Evolutionary conservation across 441 rosid species (phyloP).

Genomic region (Viola pubescens): DNA sequence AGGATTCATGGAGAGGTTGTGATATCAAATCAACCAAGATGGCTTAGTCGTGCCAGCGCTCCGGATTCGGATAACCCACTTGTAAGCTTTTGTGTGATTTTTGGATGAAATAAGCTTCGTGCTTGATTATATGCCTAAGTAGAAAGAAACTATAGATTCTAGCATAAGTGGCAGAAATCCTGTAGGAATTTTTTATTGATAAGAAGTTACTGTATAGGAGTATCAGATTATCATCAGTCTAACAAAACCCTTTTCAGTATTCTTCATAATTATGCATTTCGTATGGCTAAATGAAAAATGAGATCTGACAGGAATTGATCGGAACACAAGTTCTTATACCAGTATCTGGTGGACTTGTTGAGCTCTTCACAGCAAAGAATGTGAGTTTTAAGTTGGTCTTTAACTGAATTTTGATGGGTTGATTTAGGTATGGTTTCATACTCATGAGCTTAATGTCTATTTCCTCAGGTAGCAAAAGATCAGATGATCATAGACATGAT

Average conservation of each 20-base stretch:
- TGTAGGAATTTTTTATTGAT: no score
- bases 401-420: neutral
- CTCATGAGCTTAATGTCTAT: conserved; percentile 5
- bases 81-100: conserved; percentile 28
- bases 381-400: conserved; percentile 33
- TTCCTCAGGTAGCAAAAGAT: conserved; percentile 51
- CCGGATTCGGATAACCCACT: conserved; percentile 26
- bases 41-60: conserved; percentile 34
- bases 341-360: conserved; percentile 59
- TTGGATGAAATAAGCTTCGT: neutral
- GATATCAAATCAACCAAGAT: conserved; percentile 42
- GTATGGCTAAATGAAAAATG: neutral
- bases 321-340: conserved; percentile 72
- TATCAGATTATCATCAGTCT: neutral
- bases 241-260: neutral
- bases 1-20: conserved; percentile 83
- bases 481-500: conserved; percentile 42
- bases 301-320: conserved; percentile 34
- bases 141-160: neutral
- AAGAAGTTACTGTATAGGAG: no score
- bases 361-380: conserved; percentile 51
- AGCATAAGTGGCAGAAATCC: no score
- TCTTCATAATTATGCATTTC: neutral
- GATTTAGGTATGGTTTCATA: conserved; percentile 7
- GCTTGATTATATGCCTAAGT: neutral